A percentile compares a stretch with the other conserved stretches of the same genome.
phyloP scores from a whole-genome alignment of 2,329 filamentous ascomycete genomes.

The Fusarium virguliforme region DNA sequence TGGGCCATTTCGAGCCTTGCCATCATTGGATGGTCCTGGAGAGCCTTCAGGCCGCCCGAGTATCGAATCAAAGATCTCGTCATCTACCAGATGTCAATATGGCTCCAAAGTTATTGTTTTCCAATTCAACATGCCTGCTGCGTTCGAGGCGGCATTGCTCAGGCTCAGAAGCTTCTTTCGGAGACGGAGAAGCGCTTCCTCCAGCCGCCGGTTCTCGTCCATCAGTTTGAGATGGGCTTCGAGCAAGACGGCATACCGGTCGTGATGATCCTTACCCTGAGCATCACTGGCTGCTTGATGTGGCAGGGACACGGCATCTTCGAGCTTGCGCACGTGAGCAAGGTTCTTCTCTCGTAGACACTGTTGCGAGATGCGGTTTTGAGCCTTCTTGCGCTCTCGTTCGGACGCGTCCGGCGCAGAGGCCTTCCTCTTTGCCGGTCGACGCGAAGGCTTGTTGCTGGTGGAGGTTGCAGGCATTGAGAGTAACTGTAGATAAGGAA shows the following conservation, averaged over 20 bases:
- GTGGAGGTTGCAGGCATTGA: not conserved
- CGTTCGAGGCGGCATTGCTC: not conserved
- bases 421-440: not conserved
- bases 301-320: not conserved
- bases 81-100: too few species aligned
- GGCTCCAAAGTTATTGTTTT: too few species aligned
- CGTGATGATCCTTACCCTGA: not conserved
- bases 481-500: too few species aligned
- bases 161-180: not conserved
- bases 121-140: not conserved
- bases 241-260: not conserved
- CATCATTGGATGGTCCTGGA: too few species aligned
- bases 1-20: too few species aligned
- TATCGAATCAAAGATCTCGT: not conserved
- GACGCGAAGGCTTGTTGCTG: not conserved
- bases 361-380: slow-evolving; percentile 1
- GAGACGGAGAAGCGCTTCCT: not conserved
- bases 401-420: not conserved
- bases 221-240: slow-evolving; percentile 1
- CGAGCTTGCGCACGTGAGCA: not conserved
- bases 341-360: not conserved
- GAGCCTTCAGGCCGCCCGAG: too few species aligned
- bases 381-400: not conserved
- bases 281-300: not conserved
- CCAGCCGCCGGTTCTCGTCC: not conserved